phyloP scores from a whole-genome alignment of 169 alveolate species.

The Pseudocohnilembus persalinus region DNA sequence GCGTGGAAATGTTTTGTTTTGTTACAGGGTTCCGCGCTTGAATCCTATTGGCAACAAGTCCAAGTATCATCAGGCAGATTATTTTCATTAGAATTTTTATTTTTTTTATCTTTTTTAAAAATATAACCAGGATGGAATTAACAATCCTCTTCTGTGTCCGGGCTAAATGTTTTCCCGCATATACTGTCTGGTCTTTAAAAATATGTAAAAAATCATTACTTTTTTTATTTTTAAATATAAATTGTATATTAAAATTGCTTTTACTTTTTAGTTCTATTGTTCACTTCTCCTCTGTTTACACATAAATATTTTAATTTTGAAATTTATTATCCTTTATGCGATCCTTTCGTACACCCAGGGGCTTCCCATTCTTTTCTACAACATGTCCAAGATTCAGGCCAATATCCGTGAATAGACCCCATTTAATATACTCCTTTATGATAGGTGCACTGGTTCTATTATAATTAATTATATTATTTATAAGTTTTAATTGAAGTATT shows the following conservation, averaged over 20 bases:
- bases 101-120: constrained; percentile 34
- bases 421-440: constrained; percentile 85
- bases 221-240: constrained; percentile 34
- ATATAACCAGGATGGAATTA: constrained; percentile 73
- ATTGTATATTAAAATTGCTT: constrained; percentile 40
- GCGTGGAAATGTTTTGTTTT: constrained; percentile 70
- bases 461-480: too few relatives aligned
- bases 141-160: constrained; percentile 60
- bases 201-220: too few relatives aligned
- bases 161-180: constrained; percentile 65
- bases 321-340: constrained; percentile 75
- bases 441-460: constrained; percentile 51
- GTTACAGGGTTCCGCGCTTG: constrained; percentile 61
- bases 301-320: constrained; percentile 57
- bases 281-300: constrained; percentile 71
- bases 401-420: constrained; percentile 81
- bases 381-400: constrained; percentile 92
- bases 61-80: too few relatives aligned
- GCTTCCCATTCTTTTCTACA: constrained; percentile 84
- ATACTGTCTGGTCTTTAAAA: constrained; percentile 50
- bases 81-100: constrained; percentile 62
- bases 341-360: constrained; percentile 72
- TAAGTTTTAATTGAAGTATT: too few relatives aligned
- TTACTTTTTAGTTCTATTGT: constrained; percentile 53
- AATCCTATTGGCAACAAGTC: constrained; percentile 71